A percentile compares a stretch with the other conserved stretches of the same genome.
Conservation (phyloP, 2,329 filamentous ascomycete genomes). For the Polychaeton citri region DNA sequence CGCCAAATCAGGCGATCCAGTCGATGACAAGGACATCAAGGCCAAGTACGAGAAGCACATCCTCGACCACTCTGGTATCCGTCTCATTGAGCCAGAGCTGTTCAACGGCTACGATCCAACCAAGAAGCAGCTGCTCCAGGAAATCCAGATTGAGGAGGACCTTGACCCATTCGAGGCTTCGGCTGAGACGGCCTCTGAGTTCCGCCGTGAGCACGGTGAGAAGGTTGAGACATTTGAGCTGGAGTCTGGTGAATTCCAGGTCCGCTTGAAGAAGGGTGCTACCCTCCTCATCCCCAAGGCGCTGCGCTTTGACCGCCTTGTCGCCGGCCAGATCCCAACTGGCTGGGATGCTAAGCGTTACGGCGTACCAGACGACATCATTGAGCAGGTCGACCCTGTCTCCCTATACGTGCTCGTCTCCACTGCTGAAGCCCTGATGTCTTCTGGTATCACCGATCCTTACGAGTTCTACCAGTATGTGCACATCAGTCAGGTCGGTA, state of each 20-base stretch:
- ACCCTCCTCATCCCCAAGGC: conserved; percentile 94
- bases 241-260: conserved; percentile 80
- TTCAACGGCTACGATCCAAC: conserved; percentile 96
- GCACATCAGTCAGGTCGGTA: conserved; percentile 92
- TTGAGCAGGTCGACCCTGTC: conserved; percentile 92
- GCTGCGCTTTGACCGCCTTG: conserved; percentile 88
- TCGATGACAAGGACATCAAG: conserved; percentile 98
- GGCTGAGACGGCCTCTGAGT: conserved; percentile 94
- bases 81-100: conserved; percentile 91
- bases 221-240: conserved; percentile 98
- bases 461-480: conserved; percentile 99
- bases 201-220: conserved; percentile 91
- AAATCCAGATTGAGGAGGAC: conserved; percentile 94
- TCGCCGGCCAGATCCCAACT: conserved; percentile 91
- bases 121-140: conserved; percentile 96
- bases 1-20: conserved; percentile 81
- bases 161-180: conserved; percentile 94
- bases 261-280: conserved; percentile 90
- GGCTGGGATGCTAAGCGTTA: conserved; percentile 96
- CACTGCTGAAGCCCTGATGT: conserved; percentile 79
- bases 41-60: conserved; percentile 94
- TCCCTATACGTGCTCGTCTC: conserved; percentile 91
- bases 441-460: conserved; percentile 91
- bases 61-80: conserved; percentile 91
- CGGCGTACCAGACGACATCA: conserved; percentile 93